These are phyloP conservation scores for Scutellaria minor DNA, from an alignment of 257 asterid species.

Conservation along the genomic window DNA sequence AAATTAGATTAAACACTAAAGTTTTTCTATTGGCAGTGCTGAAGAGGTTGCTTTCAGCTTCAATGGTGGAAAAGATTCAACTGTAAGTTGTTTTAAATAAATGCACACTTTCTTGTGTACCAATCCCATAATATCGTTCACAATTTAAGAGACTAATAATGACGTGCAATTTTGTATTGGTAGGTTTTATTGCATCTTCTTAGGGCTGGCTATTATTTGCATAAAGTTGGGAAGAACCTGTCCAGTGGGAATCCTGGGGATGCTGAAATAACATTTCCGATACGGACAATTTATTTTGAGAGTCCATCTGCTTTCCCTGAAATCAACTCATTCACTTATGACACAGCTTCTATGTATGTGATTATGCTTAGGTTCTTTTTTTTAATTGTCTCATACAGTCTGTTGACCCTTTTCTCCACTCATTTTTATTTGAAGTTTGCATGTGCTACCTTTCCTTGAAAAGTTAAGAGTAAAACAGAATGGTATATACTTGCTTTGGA, in stretches of 20 bases:
- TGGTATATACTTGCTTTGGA: constrained; percentile 17
- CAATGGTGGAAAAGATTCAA: constrained; percentile 98
- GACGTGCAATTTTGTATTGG: constrained; percentile 30
- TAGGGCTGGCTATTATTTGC: constrained; percentile 86
- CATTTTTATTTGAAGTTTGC: constrained; percentile 4
- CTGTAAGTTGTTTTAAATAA: constrained; percentile 60
- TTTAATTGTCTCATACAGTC: background rate
- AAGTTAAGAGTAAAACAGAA: constrained; percentile 5
- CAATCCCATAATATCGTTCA: constrained; percentile 20
- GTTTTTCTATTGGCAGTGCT: constrained; percentile 52
- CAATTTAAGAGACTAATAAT: constrained; percentile 13
- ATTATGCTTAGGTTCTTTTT: background rate
- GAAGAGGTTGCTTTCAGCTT: constrained; percentile 95
- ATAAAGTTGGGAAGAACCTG: constrained; percentile 46
- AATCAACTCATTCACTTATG: constrained; percentile 91
- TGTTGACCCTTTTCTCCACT: background rate
- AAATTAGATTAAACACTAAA: constrained; percentile 21
- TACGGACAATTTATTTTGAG: constrained; percentile 88
- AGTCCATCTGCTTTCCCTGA: constrained; percentile 84
- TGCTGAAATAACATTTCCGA: constrained; percentile 59
- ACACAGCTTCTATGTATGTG: constrained; percentile 47
- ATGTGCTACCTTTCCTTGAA: background rate
- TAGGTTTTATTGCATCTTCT: constrained; percentile 93
- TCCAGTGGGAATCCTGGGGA: constrained; percentile 45
- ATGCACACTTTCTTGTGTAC: background rate